Evolutionary conservation across 306 rosid genomes (phyloP), one percentile per base, ranked within the genome.

Genomic region (Trichosanthes truncata): DNA sequence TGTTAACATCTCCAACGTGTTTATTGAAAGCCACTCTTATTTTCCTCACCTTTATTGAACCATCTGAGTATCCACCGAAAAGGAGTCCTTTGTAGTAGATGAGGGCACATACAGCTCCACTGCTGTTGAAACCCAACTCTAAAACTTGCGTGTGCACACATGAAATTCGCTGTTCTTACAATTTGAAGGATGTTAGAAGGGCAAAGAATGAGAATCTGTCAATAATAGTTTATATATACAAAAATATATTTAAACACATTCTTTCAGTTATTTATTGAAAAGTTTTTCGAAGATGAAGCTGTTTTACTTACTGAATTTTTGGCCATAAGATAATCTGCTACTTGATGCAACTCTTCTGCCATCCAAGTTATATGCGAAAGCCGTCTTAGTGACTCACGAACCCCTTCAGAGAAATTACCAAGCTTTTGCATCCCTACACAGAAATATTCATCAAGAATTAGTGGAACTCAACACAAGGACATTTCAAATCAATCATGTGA

Each of bases 91-190:
- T 92, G 91, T 86, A 92, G 78, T 86, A 92, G 83, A 90, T 87
- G 84, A 92, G 97, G 80, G 91, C 88, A 82, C 87, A 82, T 72
- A 90, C 97, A 71, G 93, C 85, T 61, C 85, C 80, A 86, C 86
- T 80, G 61, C 77, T 60, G 83, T 74, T 83, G 73, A 83, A 83
- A 79, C 93, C 91, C 23, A 83, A 86, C 89, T 92, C 97, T 23
- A 92, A 85, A 81, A 90, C 86, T 90, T 92, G 97, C 0, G 97
- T 86, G 81, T 92, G 97, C 76, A 90, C 97, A 31, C 94, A 92
- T 8, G 97, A 92, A 81, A 92, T 92, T 84, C 94, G 87, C 97
- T 92, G 97, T 84, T 86, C 86, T 85, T 86, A 81, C 80, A 77
- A 80, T 87, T 80, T 46, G 43, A 84, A 74, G 48, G 78, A 84